Evolutionary conservation across 768 basidiomycete genomes (phyloP), one percentile per base, ranked within the genome.

Genomic region (Hortiboletus flavorubellus): DNA sequence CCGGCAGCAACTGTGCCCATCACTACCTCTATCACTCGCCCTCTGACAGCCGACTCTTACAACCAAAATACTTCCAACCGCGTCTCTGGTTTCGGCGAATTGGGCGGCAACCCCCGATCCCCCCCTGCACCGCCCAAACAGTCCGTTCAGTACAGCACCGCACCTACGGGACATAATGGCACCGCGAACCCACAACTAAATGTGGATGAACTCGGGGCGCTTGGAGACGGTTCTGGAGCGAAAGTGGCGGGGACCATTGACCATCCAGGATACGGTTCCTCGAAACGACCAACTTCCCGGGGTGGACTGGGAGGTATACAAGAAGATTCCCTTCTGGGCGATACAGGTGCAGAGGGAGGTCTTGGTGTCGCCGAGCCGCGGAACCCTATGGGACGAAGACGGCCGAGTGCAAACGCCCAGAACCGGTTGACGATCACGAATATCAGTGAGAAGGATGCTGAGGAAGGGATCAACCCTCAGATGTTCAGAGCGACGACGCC

Each of bases 401-500:
- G 71, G 30, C 64, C 67, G 40, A 75, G 70, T 18, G 66, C 67
- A n/a, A 58, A 41, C 15, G 53, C 66, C 14, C 66, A 67, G 39
- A 72, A 71, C 47, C 67, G 78, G 4, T 61, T 79, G 12, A 78
- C 78, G 43, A 68, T 79, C 34, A 72, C 73, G 35, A 80, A 80
- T 54, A 60, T 67, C 34, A 72, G 68, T 18, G 75, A 78, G 33
- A 64, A 68, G 39, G 71, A 73, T 73, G 81, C 51, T 69, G 78
- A 56, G 31, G 71, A 68, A 11, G 68, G 60, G 16, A 53, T 61
- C 2, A 56, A 44, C 68, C 67, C 68, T 23, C 61, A 64, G 16
- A 44, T 33, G 3, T 30, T 50, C 29, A 52, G 35, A 34, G 56
- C 70, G 54, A 39, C 68, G 53, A 60, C 69, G 42, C 53, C 69